Percentiles rank a stretch among this genome's conserved stretches.
Evolutionary conservation across 345 rosid species (phyloP).

Genomic region (Dimocarpus longan): DNA sequence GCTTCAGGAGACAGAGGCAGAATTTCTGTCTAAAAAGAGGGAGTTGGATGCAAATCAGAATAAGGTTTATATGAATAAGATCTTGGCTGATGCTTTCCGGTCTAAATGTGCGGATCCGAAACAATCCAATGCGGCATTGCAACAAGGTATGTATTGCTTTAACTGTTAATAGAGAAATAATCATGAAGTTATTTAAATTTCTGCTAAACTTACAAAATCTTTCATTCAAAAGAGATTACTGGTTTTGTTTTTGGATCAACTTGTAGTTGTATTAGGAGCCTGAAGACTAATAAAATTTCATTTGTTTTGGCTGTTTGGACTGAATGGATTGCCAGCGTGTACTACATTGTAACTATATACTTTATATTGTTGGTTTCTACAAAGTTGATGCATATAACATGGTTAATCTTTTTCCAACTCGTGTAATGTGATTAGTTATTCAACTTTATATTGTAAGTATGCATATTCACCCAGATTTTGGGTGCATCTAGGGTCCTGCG

Average conservation of each 20-base stretch:
- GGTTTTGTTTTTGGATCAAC: not conserved
- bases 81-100: slow-evolving; percentile 61
- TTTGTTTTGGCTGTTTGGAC: not conserved
- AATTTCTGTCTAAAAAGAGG: slow-evolving; percentile 33
- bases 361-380: not conserved
- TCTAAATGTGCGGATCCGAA: slow-evolving; percentile 48
- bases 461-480: not conserved
- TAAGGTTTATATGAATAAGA: slow-evolving; percentile 51
- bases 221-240: not conserved
- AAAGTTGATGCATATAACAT: not conserved
- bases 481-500: not conserved
- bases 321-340: not conserved
- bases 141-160: slow-evolving; percentile 39
- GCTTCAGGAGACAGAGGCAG: slow-evolving; percentile 43
- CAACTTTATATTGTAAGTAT: not conserved
- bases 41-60: slow-evolving; percentile 41
- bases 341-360: not conserved
- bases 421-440: not conserved
- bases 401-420: not conserved
- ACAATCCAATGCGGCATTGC: slow-evolving; percentile 25
- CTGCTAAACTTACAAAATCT: not conserved
- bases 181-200: not conserved
- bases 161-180: not conserved
- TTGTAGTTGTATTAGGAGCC: not conserved
- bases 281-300: not conserved